Base-by-base conservation (phyloP, 2,329 filamentous ascomycete species). In the Aspergillus sp. region DNA sequence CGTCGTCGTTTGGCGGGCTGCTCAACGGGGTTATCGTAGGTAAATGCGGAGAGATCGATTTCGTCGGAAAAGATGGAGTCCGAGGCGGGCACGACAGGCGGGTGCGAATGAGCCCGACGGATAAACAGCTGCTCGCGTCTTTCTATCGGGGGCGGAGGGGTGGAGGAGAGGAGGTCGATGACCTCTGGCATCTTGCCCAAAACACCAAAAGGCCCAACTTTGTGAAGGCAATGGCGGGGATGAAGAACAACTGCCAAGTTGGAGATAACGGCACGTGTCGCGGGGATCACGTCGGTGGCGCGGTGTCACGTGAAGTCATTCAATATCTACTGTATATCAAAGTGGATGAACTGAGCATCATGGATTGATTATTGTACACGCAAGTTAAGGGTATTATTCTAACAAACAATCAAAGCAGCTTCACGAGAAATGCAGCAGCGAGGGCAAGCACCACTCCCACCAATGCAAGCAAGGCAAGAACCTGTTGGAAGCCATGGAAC, bases 91-190 rank as follows among this genome's bases (percentile, higher is more conserved):
- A 60, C 13, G 12, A 41, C 57, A 50, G 62, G 57, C 7, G 62
- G 62, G 19, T 55, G 59, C 12, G 57, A 64, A 36, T 62, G 59
- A 28, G 54, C 58, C 49, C 59, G 32, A 60, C 59, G 61, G 53
- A 58, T 38, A 48, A 43, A 62, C 30, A 64, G 61, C 23, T 63
- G 64, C 47, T 62, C 65, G 9, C 57, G 54, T 52, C 47, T 64
- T 4, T 63, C 59, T 23, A 63, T 54, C 6, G 68, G 63, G 12
- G 64, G 56, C 6, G 69, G 72, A 12, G 74, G 70, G 19, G 74
- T 71, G 3, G 74, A 78, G 15, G 75, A 76, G 21, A 78, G 48
- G 6, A 79, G 68, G 59, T 72, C 67, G 56, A 79, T 78, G 39
- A 79, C 65, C 58, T 78, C 75, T 52, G 71, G 74, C 77, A 78